Conservation (phyloP, 164 flowering plant species). For the Liquidambar formosana region DNA sequence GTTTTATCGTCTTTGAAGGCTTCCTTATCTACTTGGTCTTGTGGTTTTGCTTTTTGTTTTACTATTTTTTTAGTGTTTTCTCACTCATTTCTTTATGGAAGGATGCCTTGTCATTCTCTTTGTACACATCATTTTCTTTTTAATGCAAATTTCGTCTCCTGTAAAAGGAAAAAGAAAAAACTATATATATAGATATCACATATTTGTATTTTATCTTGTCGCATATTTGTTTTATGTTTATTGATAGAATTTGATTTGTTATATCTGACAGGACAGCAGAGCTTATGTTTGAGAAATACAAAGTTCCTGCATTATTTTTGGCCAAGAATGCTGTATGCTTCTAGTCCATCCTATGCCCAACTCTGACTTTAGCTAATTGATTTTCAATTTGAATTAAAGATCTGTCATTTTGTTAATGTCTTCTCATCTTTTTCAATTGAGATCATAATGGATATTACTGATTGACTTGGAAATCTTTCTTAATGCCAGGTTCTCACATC, state of each 20-base stretch:
- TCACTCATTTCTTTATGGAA: too few relatives aligned
- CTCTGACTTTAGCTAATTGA: constrained; percentile 1
- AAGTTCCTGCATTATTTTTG: constrained; percentile 91
- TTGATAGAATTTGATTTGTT: neutral
- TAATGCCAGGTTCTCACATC: constrained; percentile 82
- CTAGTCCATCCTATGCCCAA: constrained; percentile 1
- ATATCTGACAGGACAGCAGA: constrained; percentile 75
- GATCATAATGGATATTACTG: neutral
- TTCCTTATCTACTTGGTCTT: too few relatives aligned
- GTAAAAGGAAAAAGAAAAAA: too few relatives aligned
- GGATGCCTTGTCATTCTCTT: too few relatives aligned
- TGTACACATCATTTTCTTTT: too few relatives aligned
- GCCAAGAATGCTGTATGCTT: constrained; percentile 96
- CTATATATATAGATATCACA: too few relatives aligned
- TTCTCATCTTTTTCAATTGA: neutral
- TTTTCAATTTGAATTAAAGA: neutral
- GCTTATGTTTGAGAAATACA: constrained; percentile 97
- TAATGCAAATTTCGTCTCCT: too few relatives aligned
- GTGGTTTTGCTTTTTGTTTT: too few relatives aligned
- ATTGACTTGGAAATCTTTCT: neutral
- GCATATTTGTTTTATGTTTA: too few relatives aligned
- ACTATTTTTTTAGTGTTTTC: too few relatives aligned
- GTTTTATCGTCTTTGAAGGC: too few relatives aligned
- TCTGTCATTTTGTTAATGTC: neutral
- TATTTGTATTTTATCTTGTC: too few relatives aligned